These are phyloP conservation scores for Striga hermonthica DNA, from an alignment of 305 asterid genomes.

Conservation along the genomic window DNA sequence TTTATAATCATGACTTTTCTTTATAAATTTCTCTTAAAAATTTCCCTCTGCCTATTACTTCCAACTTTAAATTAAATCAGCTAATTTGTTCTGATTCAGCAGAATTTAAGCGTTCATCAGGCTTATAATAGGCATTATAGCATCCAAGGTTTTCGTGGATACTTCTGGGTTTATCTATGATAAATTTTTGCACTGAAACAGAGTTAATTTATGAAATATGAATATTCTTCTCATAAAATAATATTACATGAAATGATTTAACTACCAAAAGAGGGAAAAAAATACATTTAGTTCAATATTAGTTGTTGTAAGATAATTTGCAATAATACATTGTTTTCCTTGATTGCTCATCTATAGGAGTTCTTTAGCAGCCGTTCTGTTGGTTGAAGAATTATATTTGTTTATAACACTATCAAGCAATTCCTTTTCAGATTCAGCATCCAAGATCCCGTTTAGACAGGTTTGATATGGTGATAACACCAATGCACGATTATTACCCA, in stretches of 20 bases:
- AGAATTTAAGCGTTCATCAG: not conserved
- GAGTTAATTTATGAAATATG: not conserved
- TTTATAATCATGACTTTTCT: too few species aligned
- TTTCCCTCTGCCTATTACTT: not conserved
- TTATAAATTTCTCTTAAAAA: not conserved
- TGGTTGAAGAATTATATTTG: not conserved
- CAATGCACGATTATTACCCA: conserved; percentile 87
- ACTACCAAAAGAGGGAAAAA: not conserved
- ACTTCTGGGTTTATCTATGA: conserved; percentile 2
- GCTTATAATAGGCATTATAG: conserved; percentile 5
- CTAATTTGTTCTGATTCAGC: not conserved
- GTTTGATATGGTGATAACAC: conserved; percentile 92
- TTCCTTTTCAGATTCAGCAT: conserved; percentile 82
- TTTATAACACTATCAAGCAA: conserved; percentile 23
- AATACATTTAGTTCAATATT: not conserved
- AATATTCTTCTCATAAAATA: conserved; percentile 14
- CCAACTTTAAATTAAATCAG: not conserved
- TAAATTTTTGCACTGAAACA: conserved; percentile 8
- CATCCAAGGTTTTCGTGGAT: conserved; percentile 13
- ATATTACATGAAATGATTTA: not conserved
- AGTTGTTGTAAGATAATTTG: conserved; percentile 18
- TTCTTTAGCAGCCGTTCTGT: conserved; percentile 5
- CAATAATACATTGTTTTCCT: not conserved
- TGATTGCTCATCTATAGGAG: not conserved
- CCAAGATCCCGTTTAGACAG: conserved; percentile 87